A percentile compares a stretch with the other conserved stretches of the same genome.
Evolutionary conservation across 345 rosid genomes (phyloP).

Genomic region (Draba incana): DNA sequence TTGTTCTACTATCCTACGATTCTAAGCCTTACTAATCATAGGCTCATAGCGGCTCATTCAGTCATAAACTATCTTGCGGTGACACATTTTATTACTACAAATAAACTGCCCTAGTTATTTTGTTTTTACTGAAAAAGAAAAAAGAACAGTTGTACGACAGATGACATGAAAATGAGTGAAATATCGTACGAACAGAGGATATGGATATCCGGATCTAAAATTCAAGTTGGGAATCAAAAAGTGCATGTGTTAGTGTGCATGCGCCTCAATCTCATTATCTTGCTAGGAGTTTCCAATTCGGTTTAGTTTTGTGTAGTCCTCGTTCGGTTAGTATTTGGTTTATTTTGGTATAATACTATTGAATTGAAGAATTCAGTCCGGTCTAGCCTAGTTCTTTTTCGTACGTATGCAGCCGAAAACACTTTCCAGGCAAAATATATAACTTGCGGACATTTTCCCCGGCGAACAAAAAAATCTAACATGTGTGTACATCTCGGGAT

Average conservation of each 20-base stretch:
- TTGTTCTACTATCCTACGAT: neutral
- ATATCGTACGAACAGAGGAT: neutral
- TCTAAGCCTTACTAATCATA: too few relatives aligned
- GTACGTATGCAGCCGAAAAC: too few relatives aligned
- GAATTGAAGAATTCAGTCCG: too few relatives aligned
- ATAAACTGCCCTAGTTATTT: too few relatives aligned
- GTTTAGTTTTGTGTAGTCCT: neutral
- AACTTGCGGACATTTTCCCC: too few relatives aligned
- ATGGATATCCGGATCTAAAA: conserved; percentile 20
- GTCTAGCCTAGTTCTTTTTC: too few relatives aligned
- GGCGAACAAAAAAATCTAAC: too few relatives aligned
- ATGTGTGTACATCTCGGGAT: neutral
- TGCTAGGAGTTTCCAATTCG: neutral
- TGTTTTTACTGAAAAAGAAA: too few relatives aligned
- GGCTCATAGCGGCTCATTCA: neutral
- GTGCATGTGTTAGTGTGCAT: too few relatives aligned
- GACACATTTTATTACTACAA: neutral
- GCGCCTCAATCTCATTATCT: neutral
- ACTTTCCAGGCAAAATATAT: too few relatives aligned
- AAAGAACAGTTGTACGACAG: neutral
- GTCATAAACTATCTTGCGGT: neutral
- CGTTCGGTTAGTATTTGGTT: neutral
- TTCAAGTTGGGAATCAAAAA: neutral
- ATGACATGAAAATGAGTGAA: neutral
- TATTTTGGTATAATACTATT: too few relatives aligned